Evolutionary conservation across 73 alveolate species (phyloP).

Genomic region (Paramecium bursaria): DNA sequence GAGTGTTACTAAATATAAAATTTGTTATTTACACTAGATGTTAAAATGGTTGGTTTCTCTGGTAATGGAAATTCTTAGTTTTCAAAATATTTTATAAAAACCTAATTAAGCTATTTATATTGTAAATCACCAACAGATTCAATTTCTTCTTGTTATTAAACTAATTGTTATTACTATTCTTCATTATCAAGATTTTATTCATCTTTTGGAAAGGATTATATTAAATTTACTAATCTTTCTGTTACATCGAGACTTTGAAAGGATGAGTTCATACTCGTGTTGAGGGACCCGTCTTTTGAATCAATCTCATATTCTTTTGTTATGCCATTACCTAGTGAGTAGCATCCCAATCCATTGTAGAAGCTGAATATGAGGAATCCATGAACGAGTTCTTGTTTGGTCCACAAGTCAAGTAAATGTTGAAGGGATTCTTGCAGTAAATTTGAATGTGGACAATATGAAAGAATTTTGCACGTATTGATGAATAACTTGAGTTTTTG

Average conservation of each 20-base stretch:
- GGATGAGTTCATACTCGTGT: slow-evolving; percentile 37
- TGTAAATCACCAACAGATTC: neutral
- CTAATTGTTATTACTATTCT: neutral
- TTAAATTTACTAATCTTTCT: too few relatives aligned
- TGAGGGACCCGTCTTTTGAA: neutral
- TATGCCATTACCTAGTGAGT: slow-evolving; percentile 44
- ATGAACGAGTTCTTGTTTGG: slow-evolving; percentile 8
- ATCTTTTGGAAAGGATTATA: neutral
- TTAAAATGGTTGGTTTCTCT: neutral
- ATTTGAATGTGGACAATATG: slow-evolving; percentile 14
- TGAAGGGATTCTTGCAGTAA: too few relatives aligned
- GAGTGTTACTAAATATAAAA: neutral
- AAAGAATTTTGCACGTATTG: neutral
- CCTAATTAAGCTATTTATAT: neutral
- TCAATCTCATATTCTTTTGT: neutral
- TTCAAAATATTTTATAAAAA: slow-evolving; percentile 2
- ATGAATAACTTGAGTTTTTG: neutral
- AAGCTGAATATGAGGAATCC: slow-evolving; percentile 8
- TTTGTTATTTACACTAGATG: neutral
- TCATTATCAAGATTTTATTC: neutral
- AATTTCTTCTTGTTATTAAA: neutral
- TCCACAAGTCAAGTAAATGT: too few relatives aligned
- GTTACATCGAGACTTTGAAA: too few relatives aligned
- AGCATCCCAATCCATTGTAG: slow-evolving; percentile 30
- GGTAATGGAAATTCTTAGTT: neutral